A percentile compares a stretch with the other conserved stretches of the same genome.
These are phyloP conservation scores for Saccharomyces hybrid DNA, from an alignment of 1,139 yeast species.

Conservation along the genomic window DNA sequence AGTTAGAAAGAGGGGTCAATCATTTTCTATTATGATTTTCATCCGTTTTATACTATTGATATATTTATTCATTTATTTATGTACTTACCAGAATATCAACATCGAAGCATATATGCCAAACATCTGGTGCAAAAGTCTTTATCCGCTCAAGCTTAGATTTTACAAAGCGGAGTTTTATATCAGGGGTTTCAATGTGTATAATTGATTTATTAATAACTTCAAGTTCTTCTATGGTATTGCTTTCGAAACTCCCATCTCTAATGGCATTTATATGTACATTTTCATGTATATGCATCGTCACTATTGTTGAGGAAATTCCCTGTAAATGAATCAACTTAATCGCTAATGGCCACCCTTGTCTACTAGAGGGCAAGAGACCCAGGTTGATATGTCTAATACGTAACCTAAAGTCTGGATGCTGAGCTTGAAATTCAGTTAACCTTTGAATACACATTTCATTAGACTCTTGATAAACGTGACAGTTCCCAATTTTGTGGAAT, in stretches of 20 bases:
- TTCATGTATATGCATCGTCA: constrained; percentile 64
- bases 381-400: constrained; percentile 59
- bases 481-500: constrained; percentile 26
- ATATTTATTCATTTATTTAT: background rate
- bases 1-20: background rate
- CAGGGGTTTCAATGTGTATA: background rate
- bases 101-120: constrained; percentile 72
- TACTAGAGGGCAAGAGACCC: constrained; percentile 69
- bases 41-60: background rate
- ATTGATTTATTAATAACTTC: background rate
- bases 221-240: background rate
- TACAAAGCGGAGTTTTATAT: constrained; percentile 7
- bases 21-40: background rate
- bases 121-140: constrained; percentile 81
- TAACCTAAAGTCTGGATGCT: constrained; percentile 11
- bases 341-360: constrained; percentile 52
- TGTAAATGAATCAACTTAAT: constrained; percentile 23
- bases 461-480: constrained; percentile 44
- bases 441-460: constrained; percentile 47
- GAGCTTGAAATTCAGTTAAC: constrained; percentile 22
- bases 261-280: constrained; percentile 50
- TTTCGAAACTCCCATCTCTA: constrained; percentile 17
- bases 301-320: constrained; percentile 8
- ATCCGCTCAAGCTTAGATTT: constrained; percentile 42
- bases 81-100: constrained; percentile 21